A percentile compares a stretch with the other conserved stretches of the same genome.
These are phyloP conservation scores for Ochetophila trinervis DNA, from an alignment of 306 rosid species.

Conservation along the genomic window DNA sequence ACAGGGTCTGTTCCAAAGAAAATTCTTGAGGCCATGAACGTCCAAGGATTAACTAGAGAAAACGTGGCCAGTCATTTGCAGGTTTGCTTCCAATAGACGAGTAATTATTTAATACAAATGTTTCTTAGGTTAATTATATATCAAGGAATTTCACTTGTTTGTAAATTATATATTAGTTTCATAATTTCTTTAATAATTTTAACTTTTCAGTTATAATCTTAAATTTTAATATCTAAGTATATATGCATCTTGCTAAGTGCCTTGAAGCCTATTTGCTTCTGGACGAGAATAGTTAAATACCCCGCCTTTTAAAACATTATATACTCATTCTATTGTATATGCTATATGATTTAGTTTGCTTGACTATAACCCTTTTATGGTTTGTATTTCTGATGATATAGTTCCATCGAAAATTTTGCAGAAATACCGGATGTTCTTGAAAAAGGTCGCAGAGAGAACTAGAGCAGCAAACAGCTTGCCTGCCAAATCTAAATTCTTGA, in stretches of 20 bases:
- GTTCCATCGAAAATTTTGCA: not conserved
- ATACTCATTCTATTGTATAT: no score
- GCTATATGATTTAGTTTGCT: no score
- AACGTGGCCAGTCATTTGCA: constrained; percentile 24
- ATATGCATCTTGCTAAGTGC: no score
- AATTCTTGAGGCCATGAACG: constrained; percentile 19
- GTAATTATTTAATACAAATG: not conserved
- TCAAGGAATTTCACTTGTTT: no score
- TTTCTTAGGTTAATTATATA: not conserved
- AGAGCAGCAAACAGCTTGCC: constrained; percentile 3
- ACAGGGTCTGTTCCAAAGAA: constrained; percentile 18
- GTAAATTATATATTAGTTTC: no score
- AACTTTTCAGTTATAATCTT: no score
- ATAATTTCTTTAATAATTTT: no score
- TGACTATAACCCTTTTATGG: no score
- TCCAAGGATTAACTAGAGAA: constrained; percentile 15
- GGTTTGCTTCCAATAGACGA: constrained; percentile 6
- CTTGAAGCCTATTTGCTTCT: no score
- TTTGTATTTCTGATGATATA: not conserved
- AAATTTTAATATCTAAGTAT: no score
- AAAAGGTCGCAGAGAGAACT: constrained; percentile 12
- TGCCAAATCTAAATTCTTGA: not conserved
- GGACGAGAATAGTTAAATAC: no score
- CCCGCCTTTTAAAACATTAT: no score
- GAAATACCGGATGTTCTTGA: constrained; percentile 17